A percentile compares a stretch with the other conserved stretches of the same genome.
Conservation (phyloP, 495 filamentous ascomycete genomes). For the Talaromyces adpressus region DNA sequence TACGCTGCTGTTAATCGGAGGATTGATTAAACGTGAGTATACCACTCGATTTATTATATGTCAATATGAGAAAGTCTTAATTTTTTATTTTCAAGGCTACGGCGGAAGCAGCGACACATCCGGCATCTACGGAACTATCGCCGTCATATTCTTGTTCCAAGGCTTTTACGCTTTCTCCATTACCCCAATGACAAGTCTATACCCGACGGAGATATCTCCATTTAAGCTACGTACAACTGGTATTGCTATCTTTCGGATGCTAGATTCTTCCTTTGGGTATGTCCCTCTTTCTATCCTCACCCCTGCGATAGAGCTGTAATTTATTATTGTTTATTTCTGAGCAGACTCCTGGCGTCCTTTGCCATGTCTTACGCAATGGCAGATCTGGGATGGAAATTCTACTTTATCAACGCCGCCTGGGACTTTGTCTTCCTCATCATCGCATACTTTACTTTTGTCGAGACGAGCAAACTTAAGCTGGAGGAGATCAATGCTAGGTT, state of each 20-base stretch:
- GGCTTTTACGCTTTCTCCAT: constrained; percentile 54
- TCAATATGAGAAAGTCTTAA: too few relatives aligned
- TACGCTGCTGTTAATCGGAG: constrained; percentile 47
- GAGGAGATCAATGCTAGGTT: constrained; percentile 50
- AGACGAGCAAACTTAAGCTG: constrained; percentile 59
- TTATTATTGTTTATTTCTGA: constrained; percentile 24
- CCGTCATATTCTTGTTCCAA: constrained; percentile 63
- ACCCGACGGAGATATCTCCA: constrained; percentile 57
- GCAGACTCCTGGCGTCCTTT: constrained; percentile 46
- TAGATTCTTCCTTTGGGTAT: not conserved
- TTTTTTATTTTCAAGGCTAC: constrained; percentile 5
- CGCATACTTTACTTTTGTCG: constrained; percentile 61
- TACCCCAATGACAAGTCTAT: constrained; percentile 63
- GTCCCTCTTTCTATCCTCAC: not conserved
- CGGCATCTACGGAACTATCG: constrained; percentile 46
- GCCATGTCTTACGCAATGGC: constrained; percentile 46
- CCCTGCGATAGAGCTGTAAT: too few relatives aligned
- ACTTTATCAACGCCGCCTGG: constrained; percentile 32
- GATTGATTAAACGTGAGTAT: constrained; percentile 38
- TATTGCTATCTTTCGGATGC: constrained; percentile 30
- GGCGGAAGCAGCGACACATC: constrained; percentile 16
- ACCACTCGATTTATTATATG: too few relatives aligned
- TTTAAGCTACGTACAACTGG: constrained; percentile 59
- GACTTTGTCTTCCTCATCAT: constrained; percentile 42
- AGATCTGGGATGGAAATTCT: constrained; percentile 50